These are phyloP conservation scores for Cladophialophora yegresii DNA, from an alignment of 2,329 filamentous ascomycete genomes.

Conservation along the genomic window DNA sequence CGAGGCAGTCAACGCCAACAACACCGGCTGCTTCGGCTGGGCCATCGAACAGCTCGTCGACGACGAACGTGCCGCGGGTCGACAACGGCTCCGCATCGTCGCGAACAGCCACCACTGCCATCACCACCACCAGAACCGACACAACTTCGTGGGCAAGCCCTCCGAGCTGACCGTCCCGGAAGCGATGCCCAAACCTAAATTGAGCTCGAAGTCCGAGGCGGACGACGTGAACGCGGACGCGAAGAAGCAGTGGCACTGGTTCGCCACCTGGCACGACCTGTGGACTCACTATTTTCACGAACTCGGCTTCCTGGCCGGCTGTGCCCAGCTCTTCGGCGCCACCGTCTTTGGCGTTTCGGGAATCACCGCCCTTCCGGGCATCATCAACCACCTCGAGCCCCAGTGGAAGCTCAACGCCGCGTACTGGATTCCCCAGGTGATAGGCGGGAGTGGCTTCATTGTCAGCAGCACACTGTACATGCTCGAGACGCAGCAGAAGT, in stretches of 20 bases:
- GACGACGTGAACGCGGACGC: background rate
- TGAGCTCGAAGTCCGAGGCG: background rate
- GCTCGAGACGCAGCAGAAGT: constrained; percentile 65
- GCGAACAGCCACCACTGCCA: constrained; percentile 25
- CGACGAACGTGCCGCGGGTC: constrained; percentile 28
- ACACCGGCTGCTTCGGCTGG: constrained; percentile 68
- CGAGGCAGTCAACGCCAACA: constrained; percentile 69
- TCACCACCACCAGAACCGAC: constrained; percentile 31
- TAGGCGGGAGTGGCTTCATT: constrained; percentile 65
- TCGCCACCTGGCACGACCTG: constrained; percentile 59
- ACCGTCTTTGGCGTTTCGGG: constrained; percentile 67
- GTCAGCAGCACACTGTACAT: constrained; percentile 62
- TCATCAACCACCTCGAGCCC: constrained; percentile 52
- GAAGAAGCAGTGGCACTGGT: constrained; percentile 58
- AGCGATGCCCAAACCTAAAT: background rate
- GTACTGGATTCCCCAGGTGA: constrained; percentile 64
- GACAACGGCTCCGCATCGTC: constrained; percentile 12
- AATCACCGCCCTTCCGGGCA: constrained; percentile 61
- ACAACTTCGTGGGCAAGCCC: constrained; percentile 44
- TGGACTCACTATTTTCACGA: constrained; percentile 62
- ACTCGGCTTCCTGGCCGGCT: constrained; percentile 63
- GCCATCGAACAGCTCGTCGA: constrained; percentile 58
- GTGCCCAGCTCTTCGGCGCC: constrained; percentile 59
- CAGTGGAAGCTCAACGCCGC: constrained; percentile 54
- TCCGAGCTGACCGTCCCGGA: background rate